These are phyloP conservation scores for Apiospora aurea DNA, from an alignment of 2,329 filamentous ascomycete genomes.

Conservation along the genomic window DNA sequence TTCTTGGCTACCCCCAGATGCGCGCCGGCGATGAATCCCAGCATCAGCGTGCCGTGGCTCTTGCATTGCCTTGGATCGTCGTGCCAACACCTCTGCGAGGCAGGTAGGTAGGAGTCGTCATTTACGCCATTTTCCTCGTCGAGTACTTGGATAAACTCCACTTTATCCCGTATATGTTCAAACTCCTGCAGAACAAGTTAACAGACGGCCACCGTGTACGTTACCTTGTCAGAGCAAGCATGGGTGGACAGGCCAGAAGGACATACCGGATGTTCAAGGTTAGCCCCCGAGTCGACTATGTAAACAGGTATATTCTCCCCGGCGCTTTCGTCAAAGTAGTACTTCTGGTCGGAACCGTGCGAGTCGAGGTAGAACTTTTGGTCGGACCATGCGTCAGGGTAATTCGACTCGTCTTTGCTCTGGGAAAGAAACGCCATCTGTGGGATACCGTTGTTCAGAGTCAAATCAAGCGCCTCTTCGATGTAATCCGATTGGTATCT, in stretches of 20 bases:
- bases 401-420: too few species aligned
- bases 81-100: neutral
- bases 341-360: neutral
- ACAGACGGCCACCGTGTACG: too few species aligned
- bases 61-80: neutral
- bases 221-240: too few species aligned
- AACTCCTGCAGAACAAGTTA: too few species aligned
- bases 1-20: neutral
- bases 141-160: neutral
- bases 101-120: neutral
- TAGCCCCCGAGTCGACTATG: neutral
- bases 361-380: neutral
- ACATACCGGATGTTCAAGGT: neutral
- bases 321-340: neutral
- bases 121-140: neutral
- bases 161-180: neutral
- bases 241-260: too few species aligned
- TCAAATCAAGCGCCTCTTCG: fast-evolving
- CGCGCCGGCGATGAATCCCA: neutral
- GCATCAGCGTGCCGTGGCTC: neutral
- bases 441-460: neutral
- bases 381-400: too few species aligned
- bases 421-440: constrained; percentile 2
- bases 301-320: neutral
- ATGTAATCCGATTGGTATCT: neutral